Percentiles rank a stretch among this genome's conserved stretches.
phyloP scores from a whole-genome alignment of 225 moss, liverwort and hornwort genomes.

The Climacium dendroides region DNA sequence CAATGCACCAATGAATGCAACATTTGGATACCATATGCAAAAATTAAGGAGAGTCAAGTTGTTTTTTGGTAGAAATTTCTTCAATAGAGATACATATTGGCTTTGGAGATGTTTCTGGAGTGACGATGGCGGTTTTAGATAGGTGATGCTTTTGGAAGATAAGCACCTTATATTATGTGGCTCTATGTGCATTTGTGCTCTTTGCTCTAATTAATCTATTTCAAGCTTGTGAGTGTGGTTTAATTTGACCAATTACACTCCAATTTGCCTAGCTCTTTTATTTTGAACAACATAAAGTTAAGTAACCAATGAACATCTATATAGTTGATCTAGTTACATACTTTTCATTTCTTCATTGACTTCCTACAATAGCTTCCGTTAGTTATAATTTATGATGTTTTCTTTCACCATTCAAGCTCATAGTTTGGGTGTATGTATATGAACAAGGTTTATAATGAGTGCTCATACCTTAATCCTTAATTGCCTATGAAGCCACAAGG shows the following conservation, averaged over 20 bases:
- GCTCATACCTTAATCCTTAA: neutral
- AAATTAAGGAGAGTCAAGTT: neutral
- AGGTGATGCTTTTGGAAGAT: fast-evolving
- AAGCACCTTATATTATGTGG: no score
- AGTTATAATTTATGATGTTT: neutral
- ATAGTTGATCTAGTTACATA: no score
- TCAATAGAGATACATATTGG: neutral
- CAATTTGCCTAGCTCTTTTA: no score
- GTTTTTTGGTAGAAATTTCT: neutral
- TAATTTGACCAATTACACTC: no score
- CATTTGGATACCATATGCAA: neutral
- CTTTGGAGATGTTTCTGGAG: neutral
- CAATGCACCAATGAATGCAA: neutral
- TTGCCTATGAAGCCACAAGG: neutral
- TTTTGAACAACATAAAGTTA: no score
- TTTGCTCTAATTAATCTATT: no score
- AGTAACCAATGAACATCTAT: no score
- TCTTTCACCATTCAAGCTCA: neutral
- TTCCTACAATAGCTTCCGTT: neutral
- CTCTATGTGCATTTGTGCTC: no score
- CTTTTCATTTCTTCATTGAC: neutral
- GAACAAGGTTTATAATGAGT: neutral
- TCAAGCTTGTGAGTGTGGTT: no score
- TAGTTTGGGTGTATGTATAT: neutral
- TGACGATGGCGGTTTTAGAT: neutral